Evolutionary conservation across 768 basidiomycete genomes (phyloP).

Genomic region (Pholiota molesta): DNA sequence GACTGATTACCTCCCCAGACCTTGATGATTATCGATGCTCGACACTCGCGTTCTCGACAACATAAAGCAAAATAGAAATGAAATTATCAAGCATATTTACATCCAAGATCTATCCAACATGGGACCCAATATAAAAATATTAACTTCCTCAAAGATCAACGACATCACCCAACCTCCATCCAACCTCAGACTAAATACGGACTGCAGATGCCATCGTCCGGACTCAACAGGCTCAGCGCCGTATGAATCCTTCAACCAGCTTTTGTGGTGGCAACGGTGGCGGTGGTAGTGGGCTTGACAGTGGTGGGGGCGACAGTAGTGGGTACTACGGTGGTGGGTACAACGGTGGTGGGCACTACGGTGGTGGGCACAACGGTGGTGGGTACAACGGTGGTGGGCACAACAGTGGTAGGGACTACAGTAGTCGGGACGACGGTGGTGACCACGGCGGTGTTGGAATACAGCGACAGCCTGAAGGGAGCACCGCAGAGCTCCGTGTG

Average conservation of each 20-base stretch:
- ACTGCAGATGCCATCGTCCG: background rate
- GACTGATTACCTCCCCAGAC: too few relatives aligned
- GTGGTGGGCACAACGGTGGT: background rate
- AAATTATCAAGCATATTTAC: background rate
- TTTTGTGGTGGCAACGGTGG: background rate
- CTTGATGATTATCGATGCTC: too few relatives aligned
- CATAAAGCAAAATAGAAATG: background rate
- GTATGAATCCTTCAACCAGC: background rate
- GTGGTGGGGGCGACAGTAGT: background rate
- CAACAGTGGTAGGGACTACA: background rate
- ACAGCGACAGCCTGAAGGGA: slow-evolving; percentile 16
- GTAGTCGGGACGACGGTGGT: slow-evolving; percentile 5
- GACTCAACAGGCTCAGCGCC: background rate
- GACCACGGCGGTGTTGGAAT: slow-evolving; percentile 2
- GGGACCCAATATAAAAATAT: background rate
- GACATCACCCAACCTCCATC: background rate
- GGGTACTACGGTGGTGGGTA: background rate
- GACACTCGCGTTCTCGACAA: too few relatives aligned
- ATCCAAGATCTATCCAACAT: background rate
- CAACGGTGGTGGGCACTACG: background rate
- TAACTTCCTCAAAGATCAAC: background rate
- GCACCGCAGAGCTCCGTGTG: slow-evolving; percentile 22
- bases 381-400: background rate
- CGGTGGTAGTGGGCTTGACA: background rate
- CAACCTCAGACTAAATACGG: background rate